Percentiles rank a stretch among this genome's conserved stretches.
Evolutionary conservation across 1,284 basidiomycete species (phyloP).

Genomic region (Athelia sp.): DNA sequence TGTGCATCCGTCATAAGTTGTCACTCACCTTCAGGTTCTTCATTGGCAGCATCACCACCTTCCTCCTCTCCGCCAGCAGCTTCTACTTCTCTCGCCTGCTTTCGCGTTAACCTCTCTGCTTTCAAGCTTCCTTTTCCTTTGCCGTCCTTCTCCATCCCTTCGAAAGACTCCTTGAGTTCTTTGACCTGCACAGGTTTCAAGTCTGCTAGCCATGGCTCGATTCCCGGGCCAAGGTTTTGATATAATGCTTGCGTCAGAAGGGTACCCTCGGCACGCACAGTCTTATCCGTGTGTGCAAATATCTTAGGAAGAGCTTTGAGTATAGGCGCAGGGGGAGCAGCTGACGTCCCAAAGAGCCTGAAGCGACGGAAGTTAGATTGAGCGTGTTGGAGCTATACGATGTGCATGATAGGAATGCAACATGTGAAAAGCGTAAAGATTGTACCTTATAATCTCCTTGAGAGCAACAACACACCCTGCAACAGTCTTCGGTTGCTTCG

Average conservation of each 20-base stretch:
- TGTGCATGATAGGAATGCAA: too few relatives aligned
- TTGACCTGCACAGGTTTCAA: constrained; percentile 99
- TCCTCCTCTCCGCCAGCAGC: constrained; percentile 39
- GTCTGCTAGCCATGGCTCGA: constrained; percentile 85
- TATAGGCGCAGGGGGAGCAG: constrained; percentile 72
- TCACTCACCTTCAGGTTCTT: constrained; percentile 21
- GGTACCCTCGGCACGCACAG: constrained; percentile 89
- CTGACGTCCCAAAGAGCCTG: constrained; percentile 82
- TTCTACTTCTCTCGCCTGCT: constrained; percentile 72
- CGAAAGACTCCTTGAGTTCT: constrained; percentile 91
- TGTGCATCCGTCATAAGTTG: constrained; percentile 1
- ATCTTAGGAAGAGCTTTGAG: constrained; percentile 90
- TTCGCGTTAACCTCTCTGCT: constrained; percentile 77
- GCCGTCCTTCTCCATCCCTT: constrained; percentile 75
- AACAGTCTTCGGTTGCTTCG: constrained; percentile 95
- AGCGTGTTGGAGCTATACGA: too few relatives aligned
- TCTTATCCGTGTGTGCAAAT: constrained; percentile 95
- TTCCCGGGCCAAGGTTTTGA: constrained; percentile 84
- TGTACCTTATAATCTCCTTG: constrained; percentile 70
- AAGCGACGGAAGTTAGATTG: not conserved
- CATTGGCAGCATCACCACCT: constrained; percentile 32
- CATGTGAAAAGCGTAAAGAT: not conserved
- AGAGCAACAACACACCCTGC: constrained; percentile 77
- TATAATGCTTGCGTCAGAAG: constrained; percentile 77
- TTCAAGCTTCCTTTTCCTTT: constrained; percentile 80